Conservation (phyloP, 2,329 filamentous ascomycete genomes). For the Cytospora paraplurivora region DNA sequence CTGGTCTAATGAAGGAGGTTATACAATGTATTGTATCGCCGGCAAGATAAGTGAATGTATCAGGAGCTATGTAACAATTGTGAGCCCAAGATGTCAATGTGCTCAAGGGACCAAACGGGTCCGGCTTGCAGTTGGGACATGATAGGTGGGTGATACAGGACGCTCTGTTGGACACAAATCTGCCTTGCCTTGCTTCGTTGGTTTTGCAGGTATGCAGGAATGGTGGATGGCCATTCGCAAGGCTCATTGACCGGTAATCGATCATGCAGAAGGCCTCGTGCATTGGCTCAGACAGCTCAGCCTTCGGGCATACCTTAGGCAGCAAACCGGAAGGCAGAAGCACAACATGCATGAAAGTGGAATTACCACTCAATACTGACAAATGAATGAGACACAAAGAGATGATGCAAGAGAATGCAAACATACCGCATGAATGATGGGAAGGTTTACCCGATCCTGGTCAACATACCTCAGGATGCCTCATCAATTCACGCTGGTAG, state of each 20-base stretch:
- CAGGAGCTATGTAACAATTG: not conserved
- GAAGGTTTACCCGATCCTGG: not conserved
- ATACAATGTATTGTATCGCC: not conserved
- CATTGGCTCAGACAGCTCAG: conserved; percentile 31
- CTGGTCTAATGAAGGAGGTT: not conserved
- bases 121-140: not conserved
- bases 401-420: not conserved
- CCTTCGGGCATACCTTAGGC: conserved; percentile 1
- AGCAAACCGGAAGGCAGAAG: not conserved
- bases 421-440: not conserved
- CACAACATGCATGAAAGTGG: not conserved
- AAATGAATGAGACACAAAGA: not conserved
- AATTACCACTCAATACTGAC: not conserved
- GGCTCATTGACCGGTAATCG: not conserved
- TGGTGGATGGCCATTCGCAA: not conserved
- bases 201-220: not conserved
- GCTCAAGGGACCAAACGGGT: not conserved
- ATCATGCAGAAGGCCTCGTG: conserved; percentile 20
- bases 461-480: not conserved
- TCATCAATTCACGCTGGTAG: not conserved
- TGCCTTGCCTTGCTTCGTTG: not conserved
- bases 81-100: not conserved
- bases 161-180: not conserved
- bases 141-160: not conserved
- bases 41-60: no score